Evolutionary conservation across 805 yeast genomes (phyloP).

Genomic region (Candida schatavii): DNA sequence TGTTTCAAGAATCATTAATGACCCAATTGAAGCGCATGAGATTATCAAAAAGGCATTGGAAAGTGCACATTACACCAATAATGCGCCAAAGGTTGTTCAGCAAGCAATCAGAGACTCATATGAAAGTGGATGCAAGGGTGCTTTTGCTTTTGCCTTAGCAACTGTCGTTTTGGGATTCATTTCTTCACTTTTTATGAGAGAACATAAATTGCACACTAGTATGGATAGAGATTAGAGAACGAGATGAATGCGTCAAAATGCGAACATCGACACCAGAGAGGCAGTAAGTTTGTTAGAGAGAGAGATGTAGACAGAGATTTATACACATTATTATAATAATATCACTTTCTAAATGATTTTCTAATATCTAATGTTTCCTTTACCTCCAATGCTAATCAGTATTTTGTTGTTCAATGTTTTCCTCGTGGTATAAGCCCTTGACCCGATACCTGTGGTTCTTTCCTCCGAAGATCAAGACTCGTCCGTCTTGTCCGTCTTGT

Average conservation of each 20-base stretch:
- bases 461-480: conserved; percentile 16
- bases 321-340: too few relatives aligned
- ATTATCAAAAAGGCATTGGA: conserved; percentile 54
- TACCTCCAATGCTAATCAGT: too few relatives aligned
- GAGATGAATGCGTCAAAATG: too few relatives aligned
- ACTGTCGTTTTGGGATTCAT: conserved; percentile 39
- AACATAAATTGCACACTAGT: conserved; percentile 54
- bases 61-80: conserved; percentile 50
- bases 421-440: conserved; percentile 7
- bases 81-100: conserved; percentile 53
- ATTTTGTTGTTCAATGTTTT: too few relatives aligned
- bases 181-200: conserved; percentile 49
- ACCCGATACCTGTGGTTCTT: conserved; percentile 20
- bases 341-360: too few relatives aligned
- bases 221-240: conserved; percentile 40
- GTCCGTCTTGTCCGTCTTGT: conserved; percentile 1
- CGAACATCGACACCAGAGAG: too few relatives aligned
- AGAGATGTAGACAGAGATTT: too few relatives aligned
- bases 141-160: conserved; percentile 49
- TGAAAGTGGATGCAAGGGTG: conserved; percentile 48
- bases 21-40: conserved; percentile 32
- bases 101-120: conserved; percentile 50
- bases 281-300: too few relatives aligned
- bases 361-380: too few relatives aligned
- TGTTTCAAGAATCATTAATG: conserved; percentile 24